Conservation (phyloP, 169 alveolate genomes). For the Eimeria praecox region DNA sequence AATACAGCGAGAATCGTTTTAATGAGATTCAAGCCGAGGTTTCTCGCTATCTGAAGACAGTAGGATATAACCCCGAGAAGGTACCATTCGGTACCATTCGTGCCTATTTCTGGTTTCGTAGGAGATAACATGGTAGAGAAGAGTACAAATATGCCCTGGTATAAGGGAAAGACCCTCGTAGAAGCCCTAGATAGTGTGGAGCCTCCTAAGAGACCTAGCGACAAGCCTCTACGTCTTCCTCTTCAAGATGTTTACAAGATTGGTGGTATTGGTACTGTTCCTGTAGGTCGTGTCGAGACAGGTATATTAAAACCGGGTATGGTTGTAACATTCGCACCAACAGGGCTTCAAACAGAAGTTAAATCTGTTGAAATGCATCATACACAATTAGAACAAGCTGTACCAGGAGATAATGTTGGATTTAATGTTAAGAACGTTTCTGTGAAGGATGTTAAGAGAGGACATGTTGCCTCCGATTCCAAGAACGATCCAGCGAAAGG, state of each 20-base stretch:
- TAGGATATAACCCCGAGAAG: slow-evolving; percentile 96
- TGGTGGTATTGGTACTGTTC: slow-evolving; percentile 99
- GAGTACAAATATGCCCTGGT: slow-evolving; percentile 98
- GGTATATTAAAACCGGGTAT: slow-evolving; percentile 97
- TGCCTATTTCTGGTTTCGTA: slow-evolving; percentile 98
- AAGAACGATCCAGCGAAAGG: slow-evolving; percentile 99
- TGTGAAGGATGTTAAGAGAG: slow-evolving; percentile 97
- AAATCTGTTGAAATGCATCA: slow-evolving; percentile 99
- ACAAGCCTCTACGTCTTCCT: slow-evolving; percentile 98
- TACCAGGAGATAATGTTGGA: slow-evolving; percentile 99
- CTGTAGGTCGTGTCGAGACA: slow-evolving; percentile 99
- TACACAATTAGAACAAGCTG: slow-evolving; percentile 97
- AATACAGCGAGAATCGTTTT: slow-evolving; percentile 97
- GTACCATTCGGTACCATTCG: slow-evolving; percentile 98
- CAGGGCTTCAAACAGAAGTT: slow-evolving; percentile 97
- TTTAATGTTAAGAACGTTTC: slow-evolving; percentile 97
- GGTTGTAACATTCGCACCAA: slow-evolving; percentile 97
- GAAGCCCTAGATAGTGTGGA: slow-evolving; percentile 98
- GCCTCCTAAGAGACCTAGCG: slow-evolving; percentile 98
- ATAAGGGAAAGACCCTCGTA: slow-evolving; percentile 97
- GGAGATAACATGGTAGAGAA: slow-evolving; percentile 99
- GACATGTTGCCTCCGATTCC: slow-evolving; percentile 97
- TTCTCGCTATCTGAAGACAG: slow-evolving; percentile 96
- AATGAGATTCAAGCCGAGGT: slow-evolving; percentile 98
- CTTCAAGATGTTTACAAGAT: slow-evolving; percentile 99